phyloP scores from a whole-genome alignment of 331 rosid species.

The Prunus yedoensis region DNA sequence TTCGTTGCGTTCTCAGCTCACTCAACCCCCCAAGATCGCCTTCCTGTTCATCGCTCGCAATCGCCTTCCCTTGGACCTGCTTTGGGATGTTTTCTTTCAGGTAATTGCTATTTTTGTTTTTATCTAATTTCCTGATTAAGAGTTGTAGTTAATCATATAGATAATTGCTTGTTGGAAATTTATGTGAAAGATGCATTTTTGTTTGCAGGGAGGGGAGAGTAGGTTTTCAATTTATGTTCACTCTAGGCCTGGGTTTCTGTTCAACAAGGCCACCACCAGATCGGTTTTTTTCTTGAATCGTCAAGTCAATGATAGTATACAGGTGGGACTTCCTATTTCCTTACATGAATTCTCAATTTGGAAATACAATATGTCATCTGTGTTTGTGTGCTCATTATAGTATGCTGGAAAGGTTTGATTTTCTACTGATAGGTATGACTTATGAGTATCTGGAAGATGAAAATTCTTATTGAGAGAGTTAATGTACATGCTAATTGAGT shows the following conservation, averaged over 20 bases:
- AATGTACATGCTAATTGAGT: not conserved
- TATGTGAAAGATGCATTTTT: not conserved
- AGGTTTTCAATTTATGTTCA: slow-evolving; percentile 85
- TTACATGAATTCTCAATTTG: slow-evolving; percentile 8
- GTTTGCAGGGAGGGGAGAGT: slow-evolving; percentile 65
- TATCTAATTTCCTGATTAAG: not conserved
- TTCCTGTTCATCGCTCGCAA: slow-evolving; percentile 91
- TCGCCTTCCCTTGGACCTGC: slow-evolving; percentile 82
- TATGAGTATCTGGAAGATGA: not conserved
- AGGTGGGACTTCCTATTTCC: slow-evolving; percentile 50
- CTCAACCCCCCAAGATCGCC: slow-evolving; percentile 65
- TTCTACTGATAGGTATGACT: too few species aligned
- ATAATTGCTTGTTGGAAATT: not conserved
- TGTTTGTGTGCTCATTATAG: not conserved
- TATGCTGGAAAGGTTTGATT: not conserved
- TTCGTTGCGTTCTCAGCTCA: slow-evolving; percentile 50
- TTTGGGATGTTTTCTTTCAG: slow-evolving; percentile 92
- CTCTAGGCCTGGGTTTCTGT: slow-evolving; percentile 87
- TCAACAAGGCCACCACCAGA: slow-evolving; percentile 80
- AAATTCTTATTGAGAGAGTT: not conserved
- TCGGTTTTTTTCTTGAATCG: slow-evolving; percentile 79
- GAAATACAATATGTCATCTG: not conserved
- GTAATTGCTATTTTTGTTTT: slow-evolving; percentile 25
- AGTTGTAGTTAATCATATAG: not conserved
- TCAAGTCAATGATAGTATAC: slow-evolving; percentile 89